phyloP scores from a whole-genome alignment of 2,329 filamentous ascomycete genomes.

The Clarireedia homoeocarpa region DNA sequence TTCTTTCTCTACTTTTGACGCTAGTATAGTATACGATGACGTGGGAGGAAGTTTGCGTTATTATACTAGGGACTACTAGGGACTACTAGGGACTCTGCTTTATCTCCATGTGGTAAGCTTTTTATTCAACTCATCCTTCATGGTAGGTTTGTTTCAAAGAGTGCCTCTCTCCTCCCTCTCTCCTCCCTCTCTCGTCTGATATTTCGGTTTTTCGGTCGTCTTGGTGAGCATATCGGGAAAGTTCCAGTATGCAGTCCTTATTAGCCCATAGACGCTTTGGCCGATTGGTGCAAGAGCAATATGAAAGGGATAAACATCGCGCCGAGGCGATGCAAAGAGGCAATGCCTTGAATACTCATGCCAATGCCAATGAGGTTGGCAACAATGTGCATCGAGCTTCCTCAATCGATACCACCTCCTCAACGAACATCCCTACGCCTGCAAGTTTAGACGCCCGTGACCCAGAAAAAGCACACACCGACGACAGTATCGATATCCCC shows the following conservation, averaged over 20 bases:
- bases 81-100: no score
- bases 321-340: constrained; percentile 17
- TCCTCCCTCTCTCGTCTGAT: background rate
- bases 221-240: background rate
- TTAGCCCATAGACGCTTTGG: constrained; percentile 18
- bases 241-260: constrained; percentile 17
- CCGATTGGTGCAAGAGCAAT: constrained; percentile 13
- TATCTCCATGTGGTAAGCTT: background rate
- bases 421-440: background rate
- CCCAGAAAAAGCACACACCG: constrained; percentile 9
- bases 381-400: constrained; percentile 8
- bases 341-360: constrained; percentile 14
- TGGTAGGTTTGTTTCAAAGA: background rate
- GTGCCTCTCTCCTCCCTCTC: background rate
- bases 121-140: no score
- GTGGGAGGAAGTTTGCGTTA: background rate
- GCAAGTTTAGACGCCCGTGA: constrained; percentile 11
- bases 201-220: background rate
- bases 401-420: constrained; percentile 14
- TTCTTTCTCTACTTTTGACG: background rate
- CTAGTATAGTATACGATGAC: background rate
- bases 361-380: background rate
- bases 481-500: background rate
- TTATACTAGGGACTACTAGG: no score
- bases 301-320: constrained; percentile 16